Evolutionary conservation across 768 basidiomycete genomes (phyloP).

Genomic region (Harrya chromipes): DNA sequence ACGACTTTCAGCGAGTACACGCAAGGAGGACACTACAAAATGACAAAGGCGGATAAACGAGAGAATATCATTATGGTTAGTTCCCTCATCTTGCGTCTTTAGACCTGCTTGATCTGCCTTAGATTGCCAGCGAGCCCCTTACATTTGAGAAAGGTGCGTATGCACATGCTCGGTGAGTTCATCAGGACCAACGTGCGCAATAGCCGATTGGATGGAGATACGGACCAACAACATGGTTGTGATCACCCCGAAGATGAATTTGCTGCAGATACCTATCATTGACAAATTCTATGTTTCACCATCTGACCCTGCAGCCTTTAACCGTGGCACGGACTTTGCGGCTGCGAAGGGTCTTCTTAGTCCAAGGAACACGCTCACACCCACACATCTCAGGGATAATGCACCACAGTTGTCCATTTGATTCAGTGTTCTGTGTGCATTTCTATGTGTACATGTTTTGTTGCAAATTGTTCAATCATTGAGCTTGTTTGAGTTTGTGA

Average conservation of each 20-base stretch:
- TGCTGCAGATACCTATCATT: constrained; percentile 89
- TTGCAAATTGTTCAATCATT: background rate
- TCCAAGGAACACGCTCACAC: constrained; percentile 42
- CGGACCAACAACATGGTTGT: constrained; percentile 95
- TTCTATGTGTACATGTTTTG: background rate
- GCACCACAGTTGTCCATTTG: constrained; percentile 22
- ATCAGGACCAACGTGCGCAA: background rate
- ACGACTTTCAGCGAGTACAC: constrained; percentile 90
- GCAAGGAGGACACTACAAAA: constrained; percentile 87
- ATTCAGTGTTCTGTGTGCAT: background rate
- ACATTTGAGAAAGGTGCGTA: constrained; percentile 88
- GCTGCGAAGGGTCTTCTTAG: constrained; percentile 82
- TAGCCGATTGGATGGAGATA: constrained; percentile 98
- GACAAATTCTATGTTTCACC: constrained; percentile 92
- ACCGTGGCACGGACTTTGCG: constrained; percentile 79
- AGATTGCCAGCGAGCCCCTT: constrained; percentile 90
- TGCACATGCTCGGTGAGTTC: background rate
- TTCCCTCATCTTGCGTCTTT: constrained; percentile 2
- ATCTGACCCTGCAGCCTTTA: constrained; percentile 68
- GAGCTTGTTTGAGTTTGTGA: constrained; percentile 6
- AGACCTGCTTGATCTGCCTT: constrained; percentile 6
- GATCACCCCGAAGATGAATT: constrained; percentile 93
- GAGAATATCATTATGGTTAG: constrained; percentile 91
- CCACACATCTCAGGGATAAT: constrained; percentile 20
- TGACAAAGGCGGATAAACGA: constrained; percentile 93